A percentile compares a stretch with the other conserved stretches of the same genome.
These are phyloP conservation scores for Proliferodiscus dingleyae DNA, from an alignment of 2,329 filamentous ascomycete genomes.

Conservation along the genomic window DNA sequence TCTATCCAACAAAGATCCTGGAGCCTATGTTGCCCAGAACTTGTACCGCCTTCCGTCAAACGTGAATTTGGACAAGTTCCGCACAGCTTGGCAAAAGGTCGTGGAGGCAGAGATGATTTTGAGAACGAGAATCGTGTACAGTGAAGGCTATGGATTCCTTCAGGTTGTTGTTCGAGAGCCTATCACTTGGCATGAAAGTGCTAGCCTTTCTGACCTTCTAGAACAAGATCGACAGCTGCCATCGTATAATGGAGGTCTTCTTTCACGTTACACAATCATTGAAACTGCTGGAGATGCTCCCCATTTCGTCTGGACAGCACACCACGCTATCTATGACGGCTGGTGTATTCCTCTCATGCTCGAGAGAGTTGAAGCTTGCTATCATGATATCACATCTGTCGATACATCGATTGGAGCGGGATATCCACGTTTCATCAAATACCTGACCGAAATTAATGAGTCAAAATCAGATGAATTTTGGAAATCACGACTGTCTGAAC, in stretches of 20 bases:
- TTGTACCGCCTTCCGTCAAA: constrained; percentile 16
- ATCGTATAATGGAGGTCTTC: constrained; percentile 1
- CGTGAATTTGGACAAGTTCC: constrained; percentile 18
- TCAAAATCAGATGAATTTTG: constrained; percentile 8
- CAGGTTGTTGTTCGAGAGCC: constrained; percentile 16
- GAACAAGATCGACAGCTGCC: constrained; percentile 2
- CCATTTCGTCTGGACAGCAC: constrained; percentile 43
- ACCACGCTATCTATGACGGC: constrained; percentile 49
- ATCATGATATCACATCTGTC: constrained; percentile 1
- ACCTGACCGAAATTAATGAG: constrained; percentile 33
- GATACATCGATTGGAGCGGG: not conserved
- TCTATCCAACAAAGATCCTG: constrained; percentile 28
- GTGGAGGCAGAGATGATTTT: constrained; percentile 26
- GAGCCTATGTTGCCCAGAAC: constrained; percentile 33
- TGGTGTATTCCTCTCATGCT: constrained; percentile 34
- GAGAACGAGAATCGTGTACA: constrained; percentile 29
- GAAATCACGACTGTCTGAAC: constrained; percentile 5
- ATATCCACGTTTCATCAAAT: constrained; percentile 38
- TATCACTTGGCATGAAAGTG: constrained; percentile 5
- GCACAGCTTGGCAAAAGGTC: constrained; percentile 25
- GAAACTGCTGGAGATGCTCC: constrained; percentile 15
- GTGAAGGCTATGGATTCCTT: constrained; percentile 3
- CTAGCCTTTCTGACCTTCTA: not conserved
- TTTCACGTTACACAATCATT: constrained; percentile 9
- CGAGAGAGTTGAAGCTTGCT: constrained; percentile 4